Conservation (phyloP, 208 protist species). For the Willaertia magna region DNA sequence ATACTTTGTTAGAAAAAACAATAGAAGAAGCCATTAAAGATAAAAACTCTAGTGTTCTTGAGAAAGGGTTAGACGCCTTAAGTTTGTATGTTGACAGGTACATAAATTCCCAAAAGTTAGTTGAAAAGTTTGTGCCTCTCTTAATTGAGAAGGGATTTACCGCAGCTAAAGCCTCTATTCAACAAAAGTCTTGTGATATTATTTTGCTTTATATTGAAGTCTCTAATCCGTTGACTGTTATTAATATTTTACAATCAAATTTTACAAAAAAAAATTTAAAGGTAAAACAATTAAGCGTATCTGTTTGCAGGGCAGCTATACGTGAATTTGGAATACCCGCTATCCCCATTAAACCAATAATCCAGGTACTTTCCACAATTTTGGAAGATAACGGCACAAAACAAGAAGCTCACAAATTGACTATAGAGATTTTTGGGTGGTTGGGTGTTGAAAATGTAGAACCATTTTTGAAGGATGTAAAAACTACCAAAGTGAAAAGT, state of each 20-base stretch:
- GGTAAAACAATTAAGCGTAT: not conserved
- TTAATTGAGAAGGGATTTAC: not conserved
- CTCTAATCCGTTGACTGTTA: not conserved
- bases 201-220: not conserved
- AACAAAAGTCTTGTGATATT: not conserved
- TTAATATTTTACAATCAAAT: not conserved
- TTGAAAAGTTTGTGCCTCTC: not conserved
- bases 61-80: not conserved
- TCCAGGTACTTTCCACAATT: not conserved
- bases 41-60: not conserved
- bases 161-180: not conserved
- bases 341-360: not conserved
- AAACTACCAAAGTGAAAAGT: not conserved
- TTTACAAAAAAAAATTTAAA: not conserved
- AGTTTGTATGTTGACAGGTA: not conserved
- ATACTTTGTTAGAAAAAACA: not conserved
- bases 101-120: not conserved
- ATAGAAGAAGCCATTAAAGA: not conserved
- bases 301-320: not conserved
- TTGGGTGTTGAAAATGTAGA: not conserved
- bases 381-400: not conserved
- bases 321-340: not conserved
- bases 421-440: not conserved
- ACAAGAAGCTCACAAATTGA: not conserved
- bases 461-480: not conserved